Evolutionary conservation across 257 asterid genomes (phyloP), one percentile per base, ranked within the genome.

Genomic region (Solanum dulcamara): DNA sequence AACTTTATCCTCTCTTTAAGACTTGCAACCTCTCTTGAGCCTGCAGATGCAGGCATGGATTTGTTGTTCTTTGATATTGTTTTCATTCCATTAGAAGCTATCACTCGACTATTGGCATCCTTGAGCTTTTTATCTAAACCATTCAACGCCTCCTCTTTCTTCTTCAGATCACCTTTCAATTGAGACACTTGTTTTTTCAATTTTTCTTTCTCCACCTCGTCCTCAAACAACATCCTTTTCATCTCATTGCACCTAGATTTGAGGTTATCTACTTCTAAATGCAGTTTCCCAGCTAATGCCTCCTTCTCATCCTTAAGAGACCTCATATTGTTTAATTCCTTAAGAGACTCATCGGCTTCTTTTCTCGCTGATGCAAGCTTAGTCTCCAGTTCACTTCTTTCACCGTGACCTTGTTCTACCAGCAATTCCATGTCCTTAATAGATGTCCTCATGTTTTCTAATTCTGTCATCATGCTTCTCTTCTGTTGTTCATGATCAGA

Each of bases 1-100:
- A 90, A 80, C 89, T 89, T 90, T 85, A 97, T 91, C 88, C 89
- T 97, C 89, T 93, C 97, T 93, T 92, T 89, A 62, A 95, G 93
- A 86, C 88, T 90, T 20, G 90, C 86, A 84, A 91, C 89, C 86
- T 92, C 98, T 86, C 90, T 90, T 74, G 93, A 81, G 67, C 90
- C 90, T 80, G 77, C 88, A 84, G 89, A 57, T 62, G 86, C 68
- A 18, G 86, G 32, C 81, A 80, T 60, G 5, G 85, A 77, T 68
- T 85, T 91, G 85, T 77, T 82, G 60, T 85, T 87, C 84, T 86
- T 89, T n/a, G 89, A 86, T 85, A 70, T 28, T 84, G 86, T 81
- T 88, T 87, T 89, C 33, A 50, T 48, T 85, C 90, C 87, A 85
- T 92, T 92, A 71, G 86, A 50, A 83, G 50, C 57, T 50, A 88